phyloP scores from a whole-genome alignment of 306 rosid genomes.

The Senna tora region DNA sequence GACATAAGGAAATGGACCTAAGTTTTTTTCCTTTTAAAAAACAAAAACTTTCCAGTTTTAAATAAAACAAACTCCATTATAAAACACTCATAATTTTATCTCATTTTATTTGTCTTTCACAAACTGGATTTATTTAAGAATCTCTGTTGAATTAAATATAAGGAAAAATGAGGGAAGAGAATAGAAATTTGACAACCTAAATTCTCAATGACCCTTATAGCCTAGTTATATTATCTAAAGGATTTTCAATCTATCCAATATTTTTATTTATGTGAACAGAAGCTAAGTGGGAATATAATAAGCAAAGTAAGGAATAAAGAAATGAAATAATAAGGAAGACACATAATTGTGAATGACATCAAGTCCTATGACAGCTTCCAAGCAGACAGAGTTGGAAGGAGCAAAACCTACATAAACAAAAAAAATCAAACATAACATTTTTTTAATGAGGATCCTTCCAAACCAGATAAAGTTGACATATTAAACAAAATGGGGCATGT shows the following conservation, averaged over 20 bases:
- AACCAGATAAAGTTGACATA: constrained; percentile 62
- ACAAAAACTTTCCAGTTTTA: too few species aligned
- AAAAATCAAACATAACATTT: constrained; percentile 28
- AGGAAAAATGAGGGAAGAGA: too few species aligned
- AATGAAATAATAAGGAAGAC: constrained; percentile 38
- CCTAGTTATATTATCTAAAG: too few species aligned
- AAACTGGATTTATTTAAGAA: too few species aligned
- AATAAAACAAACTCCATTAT: too few species aligned
- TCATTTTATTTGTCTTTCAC: too few species aligned
- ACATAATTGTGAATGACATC: constrained; percentile 70
- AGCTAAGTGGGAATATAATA: constrained; percentile 52
- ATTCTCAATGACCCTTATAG: constrained; percentile 49
- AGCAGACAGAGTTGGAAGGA: constrained; percentile 65
- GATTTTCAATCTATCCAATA: constrained; percentile 17
- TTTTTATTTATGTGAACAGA: constrained; percentile 38
- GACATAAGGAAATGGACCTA: too few species aligned
- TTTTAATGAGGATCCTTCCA: constrained; percentile 54
- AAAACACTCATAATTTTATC: too few species aligned
- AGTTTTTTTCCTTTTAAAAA: too few species aligned
- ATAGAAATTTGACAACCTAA: constrained; percentile 62
- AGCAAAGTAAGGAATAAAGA: constrained; percentile 47
- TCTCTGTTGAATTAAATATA: background rate
- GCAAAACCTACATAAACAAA: constrained; percentile 42
- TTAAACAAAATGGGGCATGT: constrained; percentile 72
- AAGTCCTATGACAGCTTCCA: constrained; percentile 71